Base-by-base conservation (phyloP, 1,284 basidiomycete genomes). In the Malassezia psittaci region DNA sequence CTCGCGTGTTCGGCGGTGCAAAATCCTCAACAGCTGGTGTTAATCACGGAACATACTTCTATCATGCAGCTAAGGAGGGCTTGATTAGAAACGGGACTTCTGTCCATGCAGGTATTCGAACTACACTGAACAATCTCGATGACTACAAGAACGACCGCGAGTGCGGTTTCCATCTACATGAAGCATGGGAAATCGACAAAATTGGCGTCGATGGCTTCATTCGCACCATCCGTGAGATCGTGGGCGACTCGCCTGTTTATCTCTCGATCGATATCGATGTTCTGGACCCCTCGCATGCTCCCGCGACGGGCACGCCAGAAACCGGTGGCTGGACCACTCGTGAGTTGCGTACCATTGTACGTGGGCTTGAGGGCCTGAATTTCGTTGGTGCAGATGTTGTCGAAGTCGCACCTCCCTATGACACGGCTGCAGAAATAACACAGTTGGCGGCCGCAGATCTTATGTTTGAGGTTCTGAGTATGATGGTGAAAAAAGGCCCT, bases 301-400 rank as follows among this genome's bases (percentile, higher is more conserved):
- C 86, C 52, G 86, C 82, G 8, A 87, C 85, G 59, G 86, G 87
- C n/a, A 88, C 87, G 3, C 86, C 86, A 7, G 86, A 88, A 75
- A 81, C 83, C 15, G 87, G 86, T 38, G 85, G 85, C 12, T 87
- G 84, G 84, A 86, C 85, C 5, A 84, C 81, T n/a, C 80, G 86
- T 46, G 85, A 88, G 74, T 79, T 86, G 39, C 86, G 87, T 64
- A 81, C 84, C 36, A 86, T 87, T 59, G 78, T 87, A 49, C 81
- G 86, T 52, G 86, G 86, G 19, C 79, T 88, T 10, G 81, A 82
- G 3, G 86, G 85, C 5, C 75, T 88, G 35, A 86, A 87, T 67
- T 68, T 78, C 45, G 77, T 78, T 8, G 38, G 15, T 21, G 41
- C 41, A 29, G 41, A 43, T 39, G 38, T 39, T 39, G 38, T 19